These are phyloP conservation scores for Aleurites moluccanus DNA, from an alignment of 441 rosid genomes.

Conservation along the genomic window DNA sequence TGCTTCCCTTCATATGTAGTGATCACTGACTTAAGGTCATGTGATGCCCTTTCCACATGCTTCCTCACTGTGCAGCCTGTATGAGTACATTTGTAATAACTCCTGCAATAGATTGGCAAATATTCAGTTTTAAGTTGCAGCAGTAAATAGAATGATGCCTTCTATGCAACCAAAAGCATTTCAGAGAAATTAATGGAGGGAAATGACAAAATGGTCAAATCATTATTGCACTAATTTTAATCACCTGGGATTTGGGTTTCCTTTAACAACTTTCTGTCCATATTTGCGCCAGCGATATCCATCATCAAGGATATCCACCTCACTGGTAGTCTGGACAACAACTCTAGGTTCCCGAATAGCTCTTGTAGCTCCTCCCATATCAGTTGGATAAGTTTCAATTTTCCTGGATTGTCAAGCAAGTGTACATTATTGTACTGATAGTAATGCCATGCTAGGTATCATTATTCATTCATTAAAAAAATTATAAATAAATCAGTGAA, in stretches of 20 bases:
- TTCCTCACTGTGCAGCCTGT: conserved; percentile 91
- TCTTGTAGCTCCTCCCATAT: conserved; percentile 79
- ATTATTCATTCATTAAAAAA: neutral
- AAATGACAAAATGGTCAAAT: neutral
- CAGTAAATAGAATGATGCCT: neutral
- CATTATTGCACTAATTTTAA: neutral
- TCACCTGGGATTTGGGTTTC: conserved; percentile 96
- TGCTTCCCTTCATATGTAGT: conserved; percentile 98
- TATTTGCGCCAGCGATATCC: conserved; percentile 99
- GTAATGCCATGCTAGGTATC: neutral
- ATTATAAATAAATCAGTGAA: no score
- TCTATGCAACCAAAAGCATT: neutral
- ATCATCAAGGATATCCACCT: conserved; percentile 96
- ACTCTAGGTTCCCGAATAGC: conserved; percentile 93
- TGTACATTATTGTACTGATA: conserved; percentile 18
- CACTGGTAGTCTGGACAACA: conserved; percentile 94
- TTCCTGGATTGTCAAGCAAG: conserved; percentile 35
- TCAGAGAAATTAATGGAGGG: neutral
- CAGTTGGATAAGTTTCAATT: conserved; percentile 61
- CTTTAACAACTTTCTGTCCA: conserved; percentile 98
- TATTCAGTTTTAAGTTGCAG: conserved; percentile 5
- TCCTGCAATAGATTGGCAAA: conserved; percentile 48
- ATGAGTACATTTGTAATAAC: conserved; percentile 94
- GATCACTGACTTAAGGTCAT: conserved; percentile 87
- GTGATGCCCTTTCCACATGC: conserved; percentile 98